These are phyloP conservation scores for Candolleomyces efflorescens DNA, from an alignment of 768 basidiomycete genomes.

Conservation along the genomic window DNA sequence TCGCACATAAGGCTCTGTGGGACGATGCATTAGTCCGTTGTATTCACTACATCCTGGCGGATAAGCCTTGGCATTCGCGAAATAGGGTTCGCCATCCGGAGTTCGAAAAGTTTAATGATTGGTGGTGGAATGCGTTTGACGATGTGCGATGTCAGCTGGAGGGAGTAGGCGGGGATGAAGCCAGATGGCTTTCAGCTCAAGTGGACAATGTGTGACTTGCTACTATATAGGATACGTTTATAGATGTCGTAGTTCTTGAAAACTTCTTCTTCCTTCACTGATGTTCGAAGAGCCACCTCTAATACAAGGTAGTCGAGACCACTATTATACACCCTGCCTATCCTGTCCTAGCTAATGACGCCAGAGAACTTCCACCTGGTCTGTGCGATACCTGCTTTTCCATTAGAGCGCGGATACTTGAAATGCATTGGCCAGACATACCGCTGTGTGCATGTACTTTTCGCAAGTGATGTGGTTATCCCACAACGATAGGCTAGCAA, in stretches of 20 bases:
- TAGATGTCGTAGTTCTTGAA: not conserved
- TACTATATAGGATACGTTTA: constrained; percentile 3
- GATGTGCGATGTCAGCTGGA: constrained; percentile 40
- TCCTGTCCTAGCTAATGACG: constrained; percentile 37
- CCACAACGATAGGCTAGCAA: constrained; percentile 92
- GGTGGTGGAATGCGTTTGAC: constrained; percentile 81
- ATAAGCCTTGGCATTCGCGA: constrained; percentile 81
- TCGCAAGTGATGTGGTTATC: constrained; percentile 62
- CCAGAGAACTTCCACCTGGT: constrained; percentile 92
- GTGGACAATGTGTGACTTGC: constrained; percentile 29
- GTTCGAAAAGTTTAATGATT: constrained; percentile 53
- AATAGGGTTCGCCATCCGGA: constrained; percentile 33
- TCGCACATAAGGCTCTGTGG: constrained; percentile 75
- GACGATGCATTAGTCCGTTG: constrained; percentile 80
- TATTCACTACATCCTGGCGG: constrained; percentile 80
- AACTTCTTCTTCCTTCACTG: too few relatives aligned
- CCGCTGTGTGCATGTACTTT: constrained; percentile 94
- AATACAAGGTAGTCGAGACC: too few relatives aligned
- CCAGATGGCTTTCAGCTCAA: constrained; percentile 46
- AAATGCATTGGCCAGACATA: constrained; percentile 24
- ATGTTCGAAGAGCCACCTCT: too few relatives aligned
- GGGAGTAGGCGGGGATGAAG: constrained; percentile 39
- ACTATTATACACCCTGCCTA: not conserved
- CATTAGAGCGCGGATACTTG: not conserved
- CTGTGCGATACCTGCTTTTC: constrained; percentile 80